Evolutionary conservation across 495 filamentous ascomycete species (phyloP), one percentile per base, ranked within the genome.

Genomic region (Aeminium ludgeri): DNA sequence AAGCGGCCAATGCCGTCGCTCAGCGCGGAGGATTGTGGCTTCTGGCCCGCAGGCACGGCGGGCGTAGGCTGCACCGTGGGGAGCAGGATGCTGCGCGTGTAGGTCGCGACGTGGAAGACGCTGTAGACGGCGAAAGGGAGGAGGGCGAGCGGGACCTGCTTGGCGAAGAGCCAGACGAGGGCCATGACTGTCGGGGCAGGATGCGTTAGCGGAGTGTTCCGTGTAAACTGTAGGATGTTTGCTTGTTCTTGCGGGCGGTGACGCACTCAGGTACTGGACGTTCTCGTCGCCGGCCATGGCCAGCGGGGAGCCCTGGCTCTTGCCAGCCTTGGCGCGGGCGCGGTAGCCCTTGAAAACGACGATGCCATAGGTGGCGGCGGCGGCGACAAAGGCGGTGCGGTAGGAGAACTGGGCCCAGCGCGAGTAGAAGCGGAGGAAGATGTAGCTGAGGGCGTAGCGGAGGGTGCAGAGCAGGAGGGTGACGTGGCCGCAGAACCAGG

Each of bases 311-410:
- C 75, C 73, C 46, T 64, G 66, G 7, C 29, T 36, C 47, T 73
- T 70, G 30, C 71, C 63, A 32, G 63, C 62, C 46, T 65, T 63
- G 55, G 65, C 68, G 42, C 82, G 76, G 44, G 89, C 81, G 42
- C 86, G 76, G 64, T 81, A 86, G 38, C 83, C 84, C 72, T 97
- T 97, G 70, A 92, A 96, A n/a, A 96, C 91, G 15, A 97, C 89
- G 45, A 97, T 95, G 48, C 91, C 89, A 62, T 97, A 97, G 2
- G 89, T 96, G 20, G 72, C 73, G 10, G 86, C 82, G 0, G 89
- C 89, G 6, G 83, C 74, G 41, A 94, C 40, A 59, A 96, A 97
- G 30, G 86, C 80, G 27, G 80, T 67, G 49, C 91, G 86, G 60
- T 97, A 97, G 44, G 76, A 76, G 57, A 91, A 73, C 39, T 69